These are phyloP conservation scores for Basipetospora chlamydospora DNA, from an alignment of 2,329 filamentous ascomycete genomes.

Conservation along the genomic window DNA sequence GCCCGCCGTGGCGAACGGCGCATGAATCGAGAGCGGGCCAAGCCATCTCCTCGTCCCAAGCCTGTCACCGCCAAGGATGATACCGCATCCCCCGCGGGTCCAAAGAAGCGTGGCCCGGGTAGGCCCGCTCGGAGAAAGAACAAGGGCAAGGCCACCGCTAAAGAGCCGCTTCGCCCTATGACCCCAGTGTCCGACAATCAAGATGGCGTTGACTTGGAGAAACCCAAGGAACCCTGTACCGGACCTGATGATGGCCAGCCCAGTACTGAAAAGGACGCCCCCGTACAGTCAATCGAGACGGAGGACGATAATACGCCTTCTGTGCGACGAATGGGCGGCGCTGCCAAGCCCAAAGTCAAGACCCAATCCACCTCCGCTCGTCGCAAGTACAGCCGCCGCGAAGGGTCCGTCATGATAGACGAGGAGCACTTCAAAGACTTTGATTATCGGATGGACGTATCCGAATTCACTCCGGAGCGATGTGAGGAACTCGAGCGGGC, in stretches of 20 bases:
- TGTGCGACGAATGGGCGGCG: constrained; percentile 33
- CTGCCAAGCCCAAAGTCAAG: constrained; percentile 35
- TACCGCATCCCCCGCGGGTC: neutral
- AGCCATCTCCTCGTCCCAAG: constrained; percentile 23
- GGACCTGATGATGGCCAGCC: constrained; percentile 12
- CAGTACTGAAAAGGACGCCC: constrained; percentile 27
- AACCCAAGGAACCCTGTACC: neutral
- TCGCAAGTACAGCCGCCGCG: constrained; percentile 71
- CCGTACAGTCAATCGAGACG: constrained; percentile 22
- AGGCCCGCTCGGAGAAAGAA: constrained; percentile 22
- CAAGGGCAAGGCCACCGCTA: constrained; percentile 23
- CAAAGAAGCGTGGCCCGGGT: constrained; percentile 25
- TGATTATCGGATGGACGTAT: constrained; percentile 75
- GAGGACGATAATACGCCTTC: constrained; percentile 23
- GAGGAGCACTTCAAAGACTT: constrained; percentile 84
- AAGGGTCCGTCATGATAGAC: constrained; percentile 66
- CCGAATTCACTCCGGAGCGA: constrained; percentile 79
- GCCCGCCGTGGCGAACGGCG: constrained; percentile 74
- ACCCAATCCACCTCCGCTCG: constrained; percentile 71
- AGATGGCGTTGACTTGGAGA: constrained; percentile 12
- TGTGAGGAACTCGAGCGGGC: constrained; percentile 88
- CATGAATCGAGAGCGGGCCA: constrained; percentile 41
- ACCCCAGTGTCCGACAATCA: constrained; percentile 41
- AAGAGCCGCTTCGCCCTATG: constrained; percentile 28
- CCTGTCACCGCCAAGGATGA: constrained; percentile 9